These are phyloP conservation scores for Furcasterigmium sp. DNA, from an alignment of 2,329 filamentous ascomycete species.

Conservation along the genomic window DNA sequence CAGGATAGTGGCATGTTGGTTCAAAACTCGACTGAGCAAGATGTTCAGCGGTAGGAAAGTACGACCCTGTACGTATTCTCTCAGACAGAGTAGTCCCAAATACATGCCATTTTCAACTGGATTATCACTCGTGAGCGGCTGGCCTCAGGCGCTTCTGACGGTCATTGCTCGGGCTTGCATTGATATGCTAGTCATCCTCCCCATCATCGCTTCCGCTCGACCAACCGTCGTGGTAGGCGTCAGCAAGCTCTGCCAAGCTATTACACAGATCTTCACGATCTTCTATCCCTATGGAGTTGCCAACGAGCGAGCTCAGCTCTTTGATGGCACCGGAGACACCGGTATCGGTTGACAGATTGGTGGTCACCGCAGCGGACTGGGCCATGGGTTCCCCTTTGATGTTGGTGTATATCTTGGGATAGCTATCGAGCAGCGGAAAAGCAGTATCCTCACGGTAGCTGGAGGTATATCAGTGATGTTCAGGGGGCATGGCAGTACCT, in stretches of 20 bases:
- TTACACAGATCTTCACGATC: constrained; percentile 83
- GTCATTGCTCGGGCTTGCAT: too few relatives aligned
- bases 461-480: constrained; percentile 8
- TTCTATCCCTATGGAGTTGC: constrained; percentile 61
- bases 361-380: constrained; percentile 41
- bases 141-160: too few relatives aligned
- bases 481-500: too few relatives aligned
- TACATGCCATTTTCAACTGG: neutral
- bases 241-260: constrained; percentile 73
- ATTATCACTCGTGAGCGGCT: too few relatives aligned
- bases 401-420: constrained; percentile 66
- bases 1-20: too few relatives aligned
- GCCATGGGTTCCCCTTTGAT: constrained; percentile 26
- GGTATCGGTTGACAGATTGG: constrained; percentile 69
- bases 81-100: neutral
- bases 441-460: constrained; percentile 51
- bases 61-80: neutral
- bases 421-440: constrained; percentile 80
- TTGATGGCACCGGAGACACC: constrained; percentile 66
- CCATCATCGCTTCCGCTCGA: constrained; percentile 69
- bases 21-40: too few relatives aligned
- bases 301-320: constrained; percentile 57
- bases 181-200: constrained; percentile 54
- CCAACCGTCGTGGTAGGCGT: constrained; percentile 88
- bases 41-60: too few relatives aligned